phyloP scores from a whole-genome alignment of 441 rosid genomes.

The Corymbia calophylla region DNA sequence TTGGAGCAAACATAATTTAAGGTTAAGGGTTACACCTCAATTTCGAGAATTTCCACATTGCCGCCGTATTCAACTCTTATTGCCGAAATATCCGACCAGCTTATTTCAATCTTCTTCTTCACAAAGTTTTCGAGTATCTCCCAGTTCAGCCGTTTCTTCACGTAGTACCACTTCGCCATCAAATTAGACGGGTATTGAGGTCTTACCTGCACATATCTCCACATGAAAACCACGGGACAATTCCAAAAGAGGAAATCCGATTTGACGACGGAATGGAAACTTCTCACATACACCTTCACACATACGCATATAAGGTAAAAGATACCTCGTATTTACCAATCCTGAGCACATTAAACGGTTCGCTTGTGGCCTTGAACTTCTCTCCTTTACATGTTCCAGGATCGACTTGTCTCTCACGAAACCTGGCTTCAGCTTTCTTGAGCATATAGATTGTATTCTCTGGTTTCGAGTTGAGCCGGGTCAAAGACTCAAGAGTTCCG shows the following conservation, averaged over 20 bases:
- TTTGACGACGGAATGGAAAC: neutral
- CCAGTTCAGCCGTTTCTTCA: neutral
- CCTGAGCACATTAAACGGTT: neutral
- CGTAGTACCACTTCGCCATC: neutral
- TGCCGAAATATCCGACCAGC: neutral
- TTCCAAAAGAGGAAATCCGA: neutral
- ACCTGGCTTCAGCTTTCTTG: neutral
- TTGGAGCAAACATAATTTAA: neutral
- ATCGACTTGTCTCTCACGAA: neutral
- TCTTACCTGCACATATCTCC: neutral
- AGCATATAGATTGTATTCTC: neutral
- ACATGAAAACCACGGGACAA: neutral
- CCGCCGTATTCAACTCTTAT: neutral
- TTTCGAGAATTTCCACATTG: neutral
- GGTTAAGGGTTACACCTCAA: neutral
- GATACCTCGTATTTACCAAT: neutral
- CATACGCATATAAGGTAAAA: neutral
- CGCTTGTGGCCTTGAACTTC: neutral
- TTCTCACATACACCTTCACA: neutral
- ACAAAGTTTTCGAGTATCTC: neutral
- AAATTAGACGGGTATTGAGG: neutral
- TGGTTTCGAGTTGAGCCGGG: neutral
- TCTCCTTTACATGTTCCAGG: neutral
- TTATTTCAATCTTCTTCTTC: neutral
- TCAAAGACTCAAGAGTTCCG: neutral